Evolutionary conservation across 148 eudicot species (phyloP).

Genomic region (Beta vulgaris): DNA sequence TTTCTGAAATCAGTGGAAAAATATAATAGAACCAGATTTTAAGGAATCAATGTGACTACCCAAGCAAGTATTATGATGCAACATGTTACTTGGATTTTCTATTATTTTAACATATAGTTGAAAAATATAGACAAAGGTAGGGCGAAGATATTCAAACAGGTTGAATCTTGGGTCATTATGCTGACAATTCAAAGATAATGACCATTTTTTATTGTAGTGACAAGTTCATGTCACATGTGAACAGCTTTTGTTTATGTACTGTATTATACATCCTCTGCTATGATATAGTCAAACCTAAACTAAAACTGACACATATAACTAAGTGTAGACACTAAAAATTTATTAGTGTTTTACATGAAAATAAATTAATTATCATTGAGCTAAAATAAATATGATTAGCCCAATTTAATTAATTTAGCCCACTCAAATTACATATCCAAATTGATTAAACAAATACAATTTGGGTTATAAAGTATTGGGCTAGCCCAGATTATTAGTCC

Average conservation of each 20-base stretch:
- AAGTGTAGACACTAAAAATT: too few species aligned
- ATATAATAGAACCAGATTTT: too few species aligned
- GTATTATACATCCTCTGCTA: not conserved
- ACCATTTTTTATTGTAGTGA: not conserved
- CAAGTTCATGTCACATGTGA: not conserved
- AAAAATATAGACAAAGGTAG: not conserved
- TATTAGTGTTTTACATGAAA: not conserved
- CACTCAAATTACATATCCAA: too few species aligned
- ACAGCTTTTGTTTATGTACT: not conserved
- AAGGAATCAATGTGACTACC: not conserved
- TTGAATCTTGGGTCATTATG: not conserved
- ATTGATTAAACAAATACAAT: too few species aligned
- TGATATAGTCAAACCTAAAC: too few species aligned
- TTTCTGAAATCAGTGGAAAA: too few species aligned
- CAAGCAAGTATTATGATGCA: slow-evolving; percentile 1
- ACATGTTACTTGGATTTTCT: not conserved
- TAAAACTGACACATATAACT: too few species aligned
- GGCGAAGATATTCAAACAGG: slow-evolving; percentile 15
- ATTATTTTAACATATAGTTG: too few species aligned
- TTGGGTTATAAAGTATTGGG: too few species aligned
- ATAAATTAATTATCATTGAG: not conserved
- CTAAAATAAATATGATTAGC: too few species aligned
- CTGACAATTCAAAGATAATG: slow-evolving; percentile 20
- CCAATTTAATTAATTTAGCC: too few species aligned
- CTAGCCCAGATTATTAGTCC: too few species aligned